These are phyloP conservation scores for Cephaloascus albidus DNA, from an alignment of 805 yeast genomes.

Conservation along the genomic window DNA sequence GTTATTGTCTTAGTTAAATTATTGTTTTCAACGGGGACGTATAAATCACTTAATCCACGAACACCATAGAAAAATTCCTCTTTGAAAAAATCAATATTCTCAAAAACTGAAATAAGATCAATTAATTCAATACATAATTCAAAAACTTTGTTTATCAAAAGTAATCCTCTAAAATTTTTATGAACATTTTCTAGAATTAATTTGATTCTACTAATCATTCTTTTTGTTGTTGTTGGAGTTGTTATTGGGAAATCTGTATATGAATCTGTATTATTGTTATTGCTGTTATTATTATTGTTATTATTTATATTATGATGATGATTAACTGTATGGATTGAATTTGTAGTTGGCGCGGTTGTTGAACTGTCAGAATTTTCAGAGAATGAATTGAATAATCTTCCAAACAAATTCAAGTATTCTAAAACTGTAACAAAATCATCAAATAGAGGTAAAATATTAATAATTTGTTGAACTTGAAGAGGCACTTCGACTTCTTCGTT, in stretches of 20 bases:
- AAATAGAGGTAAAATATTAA: constrained; percentile 22
- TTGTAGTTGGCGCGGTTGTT: no score
- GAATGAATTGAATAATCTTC: not conserved
- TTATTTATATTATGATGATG: no score
- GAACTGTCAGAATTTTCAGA: no score
- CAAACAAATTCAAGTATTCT: constrained; percentile 9
- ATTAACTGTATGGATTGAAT: no score
- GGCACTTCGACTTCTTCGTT: no score
- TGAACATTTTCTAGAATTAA: constrained; percentile 46
- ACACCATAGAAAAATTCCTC: constrained; percentile 43
- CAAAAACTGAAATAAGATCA: constrained; percentile 35
- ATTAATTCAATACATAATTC: constrained; percentile 48
- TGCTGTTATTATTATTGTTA: not conserved
- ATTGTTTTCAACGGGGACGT: not conserved
- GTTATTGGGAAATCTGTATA: no score
- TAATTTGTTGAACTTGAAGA: constrained; percentile 11
- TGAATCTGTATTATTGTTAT: no score
- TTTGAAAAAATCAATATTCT: constrained; percentile 44
- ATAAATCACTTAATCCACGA: constrained; percentile 10
- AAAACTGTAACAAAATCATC: constrained; percentile 22
- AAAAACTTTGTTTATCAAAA: constrained; percentile 54
- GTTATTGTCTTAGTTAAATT: constrained; percentile 1
- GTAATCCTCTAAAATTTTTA: constrained; percentile 57
- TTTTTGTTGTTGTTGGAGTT: not conserved
- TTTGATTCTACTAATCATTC: constrained; percentile 40